Evolutionary conservation across 495 filamentous ascomycete genomes (phyloP).

Genomic region (Penicillium diatomitis): DNA sequence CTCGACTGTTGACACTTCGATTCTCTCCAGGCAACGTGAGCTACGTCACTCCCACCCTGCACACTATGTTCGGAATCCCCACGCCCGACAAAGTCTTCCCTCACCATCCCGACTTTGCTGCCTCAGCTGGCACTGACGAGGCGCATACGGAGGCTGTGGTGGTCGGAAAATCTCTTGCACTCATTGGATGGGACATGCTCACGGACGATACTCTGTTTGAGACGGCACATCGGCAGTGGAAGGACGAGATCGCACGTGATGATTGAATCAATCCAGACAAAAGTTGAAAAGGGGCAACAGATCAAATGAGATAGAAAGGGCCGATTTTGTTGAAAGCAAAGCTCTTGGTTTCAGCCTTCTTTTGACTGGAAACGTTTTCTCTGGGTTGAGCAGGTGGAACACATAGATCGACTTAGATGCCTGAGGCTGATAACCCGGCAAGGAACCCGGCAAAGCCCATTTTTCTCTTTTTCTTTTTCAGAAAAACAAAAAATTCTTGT

Average conservation of each 20-base stretch:
- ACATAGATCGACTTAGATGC: no score
- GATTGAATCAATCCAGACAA: not conserved
- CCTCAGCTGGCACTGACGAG: slow-evolving; percentile 43
- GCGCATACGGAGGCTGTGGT: slow-evolving; percentile 43
- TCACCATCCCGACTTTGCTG: slow-evolving; percentile 53
- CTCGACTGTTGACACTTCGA: not conserved
- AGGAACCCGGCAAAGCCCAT: no score
- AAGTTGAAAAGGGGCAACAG: not conserved
- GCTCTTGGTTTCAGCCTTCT: no score
- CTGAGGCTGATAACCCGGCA: no score
- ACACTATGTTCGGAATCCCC: slow-evolving; percentile 48
- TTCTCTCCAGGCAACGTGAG: slow-evolving; percentile 46
- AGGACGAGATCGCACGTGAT: slow-evolving; percentile 13
- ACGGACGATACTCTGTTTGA: slow-evolving; percentile 35
- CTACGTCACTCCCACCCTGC: slow-evolving; percentile 54
- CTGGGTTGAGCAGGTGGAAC: no score
- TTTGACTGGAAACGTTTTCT: no score
- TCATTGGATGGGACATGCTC: slow-evolving; percentile 46
- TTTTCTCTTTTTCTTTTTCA: no score
- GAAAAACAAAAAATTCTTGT: no score
- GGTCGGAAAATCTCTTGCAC: slow-evolving; percentile 47
- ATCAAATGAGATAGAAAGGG: not conserved
- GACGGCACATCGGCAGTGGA: slow-evolving; percentile 19
- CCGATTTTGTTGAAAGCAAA: not conserved
- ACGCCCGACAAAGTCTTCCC: slow-evolving; percentile 35